Evolutionary conservation across 352 stramenopile genomes (phyloP).

Genomic region (Phytophthora niederhauseri): DNA sequence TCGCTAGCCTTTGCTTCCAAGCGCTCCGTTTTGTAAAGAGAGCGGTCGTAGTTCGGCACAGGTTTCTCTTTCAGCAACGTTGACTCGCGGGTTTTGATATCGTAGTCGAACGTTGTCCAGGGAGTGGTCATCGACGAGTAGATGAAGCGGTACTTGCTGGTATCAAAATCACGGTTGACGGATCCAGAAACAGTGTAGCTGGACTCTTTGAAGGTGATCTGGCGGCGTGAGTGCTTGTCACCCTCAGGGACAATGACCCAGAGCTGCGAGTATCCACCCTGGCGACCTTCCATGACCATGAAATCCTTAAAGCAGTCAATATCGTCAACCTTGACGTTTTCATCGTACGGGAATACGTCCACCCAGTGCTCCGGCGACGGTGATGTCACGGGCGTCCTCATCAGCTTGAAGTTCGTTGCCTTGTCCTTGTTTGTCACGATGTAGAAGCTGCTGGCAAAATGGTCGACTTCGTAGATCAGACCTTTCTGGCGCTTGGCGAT

Average conservation of each 20-base stretch:
- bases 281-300: conserved; percentile 86
- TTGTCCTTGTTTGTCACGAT: conserved; percentile 95
- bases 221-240: conserved; percentile 47
- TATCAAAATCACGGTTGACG: conserved; percentile 90
- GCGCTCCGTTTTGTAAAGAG: conserved; percentile 92
- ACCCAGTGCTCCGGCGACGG: conserved; percentile 77
- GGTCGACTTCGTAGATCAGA: conserved; percentile 86
- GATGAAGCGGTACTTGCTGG: conserved; percentile 86
- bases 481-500: conserved; percentile 74
- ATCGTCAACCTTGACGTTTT: conserved; percentile 83
- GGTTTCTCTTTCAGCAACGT: conserved; percentile 92
- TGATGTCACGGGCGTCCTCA: conserved; percentile 62
- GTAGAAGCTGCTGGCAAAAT: conserved; percentile 91
- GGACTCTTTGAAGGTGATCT: conserved; percentile 90
- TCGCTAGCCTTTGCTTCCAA: conserved; percentile 88
- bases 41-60: conserved; percentile 94
- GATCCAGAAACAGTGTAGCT: conserved; percentile 88
- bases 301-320: conserved; percentile 90
- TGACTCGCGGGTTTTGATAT: conserved; percentile 64
- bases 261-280: conserved; percentile 85
- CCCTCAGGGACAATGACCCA: conserved; percentile 80
- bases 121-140: conserved; percentile 96
- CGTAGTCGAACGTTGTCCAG: conserved; percentile 86
- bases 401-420: conserved; percentile 95
- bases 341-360: conserved; percentile 88